Percentiles rank a stretch among this genome's conserved stretches.
These are phyloP conservation scores for Tremellales sp. DNA, from an alignment of 1,284 basidiomycete species.

Conservation along the genomic window DNA sequence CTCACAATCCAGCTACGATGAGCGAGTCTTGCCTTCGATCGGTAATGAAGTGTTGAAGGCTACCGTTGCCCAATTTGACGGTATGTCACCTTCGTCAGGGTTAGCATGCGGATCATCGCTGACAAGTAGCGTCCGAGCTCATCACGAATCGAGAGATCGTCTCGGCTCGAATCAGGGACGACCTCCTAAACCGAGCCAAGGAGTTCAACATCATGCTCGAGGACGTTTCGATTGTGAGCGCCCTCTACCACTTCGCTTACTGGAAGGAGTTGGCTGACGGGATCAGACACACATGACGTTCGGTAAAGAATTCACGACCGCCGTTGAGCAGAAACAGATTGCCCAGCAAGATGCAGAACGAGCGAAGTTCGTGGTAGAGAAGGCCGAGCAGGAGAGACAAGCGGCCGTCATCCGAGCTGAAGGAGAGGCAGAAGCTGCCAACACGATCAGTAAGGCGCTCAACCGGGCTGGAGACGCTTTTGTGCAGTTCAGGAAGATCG, in stretches of 20 bases:
- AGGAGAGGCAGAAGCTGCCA: constrained; percentile 95
- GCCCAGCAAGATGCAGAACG: constrained; percentile 80
- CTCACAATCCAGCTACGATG: constrained; percentile 88
- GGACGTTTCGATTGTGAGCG: constrained; percentile 79
- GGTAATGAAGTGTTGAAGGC: constrained; percentile 96
- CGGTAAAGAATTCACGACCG: constrained; percentile 58
- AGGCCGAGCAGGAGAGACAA: constrained; percentile 96
- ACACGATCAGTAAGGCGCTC: constrained; percentile 81
- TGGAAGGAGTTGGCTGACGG: background rate
- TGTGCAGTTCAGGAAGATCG: constrained; percentile 92
- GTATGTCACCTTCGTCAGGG: constrained; percentile 13
- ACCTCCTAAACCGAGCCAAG: constrained; percentile 85
- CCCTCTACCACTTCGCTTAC: background rate
- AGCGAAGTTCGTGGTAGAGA: constrained; percentile 96
- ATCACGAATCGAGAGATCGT: constrained; percentile 66
- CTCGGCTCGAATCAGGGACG: constrained; percentile 88
- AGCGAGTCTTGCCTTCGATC: constrained; percentile 79
- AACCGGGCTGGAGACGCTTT: constrained; percentile 94
- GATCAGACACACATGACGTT: constrained; percentile 55
- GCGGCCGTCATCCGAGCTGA: constrained; percentile 96
- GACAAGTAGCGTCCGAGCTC: constrained; percentile 68
- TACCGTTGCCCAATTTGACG: constrained; percentile 98
- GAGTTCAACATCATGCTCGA: constrained; percentile 97
- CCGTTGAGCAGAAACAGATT: constrained; percentile 85
- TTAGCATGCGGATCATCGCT: background rate